A percentile compares a stretch with the other conserved stretches of the same genome.
Evolutionary conservation across 805 yeast species (phyloP).

Genomic region (Sugiyamaella americana): DNA sequence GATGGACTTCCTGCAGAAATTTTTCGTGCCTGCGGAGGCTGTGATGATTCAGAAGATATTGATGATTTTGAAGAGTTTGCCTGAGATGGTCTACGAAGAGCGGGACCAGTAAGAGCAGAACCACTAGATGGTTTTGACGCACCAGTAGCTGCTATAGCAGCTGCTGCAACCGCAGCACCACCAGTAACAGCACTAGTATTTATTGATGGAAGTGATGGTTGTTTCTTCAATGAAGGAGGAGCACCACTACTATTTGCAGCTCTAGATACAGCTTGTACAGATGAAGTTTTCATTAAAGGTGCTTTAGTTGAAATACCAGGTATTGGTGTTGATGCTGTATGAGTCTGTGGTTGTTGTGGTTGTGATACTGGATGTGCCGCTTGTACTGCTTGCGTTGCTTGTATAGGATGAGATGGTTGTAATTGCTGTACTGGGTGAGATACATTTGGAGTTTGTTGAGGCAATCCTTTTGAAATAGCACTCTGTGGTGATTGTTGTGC

Average conservation of each 20-base stretch:
- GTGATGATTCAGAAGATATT: too few species aligned
- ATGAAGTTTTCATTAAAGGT: too few species aligned
- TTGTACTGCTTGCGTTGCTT: not conserved
- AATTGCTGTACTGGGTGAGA: not conserved
- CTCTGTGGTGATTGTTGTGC: conserved; percentile 4
- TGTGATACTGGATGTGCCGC: not conserved
- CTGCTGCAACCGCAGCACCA: not conserved
- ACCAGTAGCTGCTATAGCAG: not conserved
- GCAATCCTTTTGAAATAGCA: conserved; percentile 3
- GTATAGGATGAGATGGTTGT: not conserved
- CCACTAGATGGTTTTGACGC: not conserved
- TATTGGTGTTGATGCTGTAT: too few species aligned
- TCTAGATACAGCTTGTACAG: too few species aligned
- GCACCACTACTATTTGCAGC: too few species aligned
- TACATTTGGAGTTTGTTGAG: not conserved
- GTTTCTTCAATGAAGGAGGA: not conserved
- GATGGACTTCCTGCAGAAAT: not conserved
- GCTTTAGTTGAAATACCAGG: conserved; percentile 2
- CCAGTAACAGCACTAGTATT: not conserved
- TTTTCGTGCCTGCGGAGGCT: not conserved
- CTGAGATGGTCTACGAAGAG: not conserved
- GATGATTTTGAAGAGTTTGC: not conserved
- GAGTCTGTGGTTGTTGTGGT: not conserved
- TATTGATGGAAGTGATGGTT: not conserved
- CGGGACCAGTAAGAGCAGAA: too few species aligned